These are phyloP conservation scores for Kwoniella pini DNA, from an alignment of 768 basidiomycete species.

Conservation along the genomic window DNA sequence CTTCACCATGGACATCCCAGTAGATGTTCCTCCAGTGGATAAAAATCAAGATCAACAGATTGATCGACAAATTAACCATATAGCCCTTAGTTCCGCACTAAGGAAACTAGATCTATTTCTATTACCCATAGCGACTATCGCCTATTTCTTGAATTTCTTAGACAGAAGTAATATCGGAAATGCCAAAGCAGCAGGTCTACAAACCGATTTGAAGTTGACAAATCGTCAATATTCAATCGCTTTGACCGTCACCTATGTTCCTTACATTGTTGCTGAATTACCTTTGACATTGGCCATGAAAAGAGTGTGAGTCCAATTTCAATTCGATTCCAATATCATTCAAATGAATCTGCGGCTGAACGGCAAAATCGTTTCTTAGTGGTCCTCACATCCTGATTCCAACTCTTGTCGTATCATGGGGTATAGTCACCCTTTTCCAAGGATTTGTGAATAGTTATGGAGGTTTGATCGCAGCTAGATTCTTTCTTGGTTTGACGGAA, in stretches of 20 bases:
- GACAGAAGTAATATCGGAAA: slow-evolving; percentile 60
- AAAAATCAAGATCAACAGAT: neutral
- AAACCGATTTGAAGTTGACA: slow-evolving; percentile 61
- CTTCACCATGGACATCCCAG: slow-evolving; percentile 3
- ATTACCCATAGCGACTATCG: slow-evolving; percentile 24
- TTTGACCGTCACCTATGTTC: slow-evolving; percentile 45
- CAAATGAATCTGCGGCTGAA: no score
- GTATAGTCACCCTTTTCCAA: slow-evolving; percentile 67
- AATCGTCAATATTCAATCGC: slow-evolving; percentile 55
- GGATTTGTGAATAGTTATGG: slow-evolving; percentile 38
- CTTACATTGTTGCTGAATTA: slow-evolving; percentile 64
- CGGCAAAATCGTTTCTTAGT: no score
- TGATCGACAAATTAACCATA: neutral
- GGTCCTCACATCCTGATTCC: slow-evolving; percentile 68
- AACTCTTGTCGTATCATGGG: slow-evolving; percentile 67
- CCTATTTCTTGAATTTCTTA: slow-evolving; percentile 35
- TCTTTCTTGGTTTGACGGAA: slow-evolving; percentile 45
- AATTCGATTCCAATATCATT: neutral
- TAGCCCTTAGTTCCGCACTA: slow-evolving; percentile 9
- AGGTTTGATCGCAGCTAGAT: slow-evolving; percentile 41
- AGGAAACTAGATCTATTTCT: slow-evolving; percentile 28
- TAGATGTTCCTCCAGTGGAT: neutral
- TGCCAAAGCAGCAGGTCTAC: slow-evolving; percentile 66
- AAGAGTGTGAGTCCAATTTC: slow-evolving; percentile 29
- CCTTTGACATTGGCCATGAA: slow-evolving; percentile 66